Conservation (phyloP, 345 rosid genomes). For the rapeseed (Brassica napus) region DNA sequence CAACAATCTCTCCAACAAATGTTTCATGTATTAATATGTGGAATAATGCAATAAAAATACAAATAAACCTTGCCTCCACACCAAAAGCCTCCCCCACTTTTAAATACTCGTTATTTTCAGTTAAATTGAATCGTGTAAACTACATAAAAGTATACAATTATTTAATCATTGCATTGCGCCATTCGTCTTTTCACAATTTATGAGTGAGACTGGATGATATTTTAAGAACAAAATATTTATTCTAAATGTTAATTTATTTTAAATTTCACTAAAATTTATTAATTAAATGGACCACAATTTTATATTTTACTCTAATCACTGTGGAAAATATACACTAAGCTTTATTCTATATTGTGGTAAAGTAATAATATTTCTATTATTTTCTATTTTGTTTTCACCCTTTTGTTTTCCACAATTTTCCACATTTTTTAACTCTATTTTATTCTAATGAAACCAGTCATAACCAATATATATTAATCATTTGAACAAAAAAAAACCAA, state of each 20-base stretch:
- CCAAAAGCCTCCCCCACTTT: slow-evolving; percentile 23
- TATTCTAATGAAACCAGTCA: neutral
- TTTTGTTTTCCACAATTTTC: neutral
- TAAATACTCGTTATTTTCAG: slow-evolving; percentile 10
- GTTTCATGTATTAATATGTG: neutral
- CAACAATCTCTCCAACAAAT: slow-evolving; percentile 36
- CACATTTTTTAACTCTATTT: too few species aligned
- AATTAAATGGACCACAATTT: too few species aligned
- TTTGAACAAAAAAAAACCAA: too few species aligned
- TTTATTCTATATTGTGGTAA: neutral
- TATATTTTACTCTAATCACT: too few species aligned
- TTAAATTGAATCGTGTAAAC: slow-evolving; percentile 5
- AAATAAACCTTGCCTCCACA: slow-evolving; percentile 16
- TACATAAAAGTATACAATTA: neutral
- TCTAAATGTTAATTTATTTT: too few species aligned
- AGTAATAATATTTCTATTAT: too few species aligned
- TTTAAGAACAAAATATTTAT: too few species aligned
- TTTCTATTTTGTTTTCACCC: neutral
- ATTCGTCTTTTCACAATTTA: neutral
- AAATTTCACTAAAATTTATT: too few species aligned
- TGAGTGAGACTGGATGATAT: neutral
- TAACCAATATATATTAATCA: too few species aligned
- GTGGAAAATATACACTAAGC: neutral
- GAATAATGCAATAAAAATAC: neutral
- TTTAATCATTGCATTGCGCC: neutral